Evolutionary conservation across 2,329 filamentous ascomycete species (phyloP).

Genomic region (Neofusicoccum ribis): DNA sequence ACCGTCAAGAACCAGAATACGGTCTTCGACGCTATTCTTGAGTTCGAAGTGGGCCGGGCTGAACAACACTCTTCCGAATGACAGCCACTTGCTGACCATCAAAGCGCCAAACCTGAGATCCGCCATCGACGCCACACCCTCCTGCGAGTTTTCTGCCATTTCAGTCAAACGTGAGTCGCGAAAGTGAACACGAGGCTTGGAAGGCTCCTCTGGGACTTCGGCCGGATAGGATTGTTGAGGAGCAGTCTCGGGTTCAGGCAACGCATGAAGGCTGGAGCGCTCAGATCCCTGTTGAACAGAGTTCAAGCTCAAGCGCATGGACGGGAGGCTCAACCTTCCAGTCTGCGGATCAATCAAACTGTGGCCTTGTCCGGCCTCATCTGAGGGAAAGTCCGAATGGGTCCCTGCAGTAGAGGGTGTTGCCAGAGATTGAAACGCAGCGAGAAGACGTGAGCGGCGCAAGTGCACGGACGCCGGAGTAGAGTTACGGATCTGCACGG

Average conservation of each 20-base stretch:
- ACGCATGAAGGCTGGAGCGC: constrained; percentile 37
- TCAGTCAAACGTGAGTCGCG: constrained; percentile 61
- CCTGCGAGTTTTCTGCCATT: constrained; percentile 38
- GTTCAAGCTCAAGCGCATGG: constrained; percentile 14
- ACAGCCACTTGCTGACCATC: constrained; percentile 85
- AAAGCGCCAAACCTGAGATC: constrained; percentile 78
- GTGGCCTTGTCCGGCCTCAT: neutral
- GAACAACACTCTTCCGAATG: constrained; percentile 80
- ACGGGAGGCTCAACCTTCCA: constrained; percentile 18
- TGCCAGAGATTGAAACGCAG: constrained; percentile 43
- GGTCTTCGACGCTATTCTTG: constrained; percentile 56
- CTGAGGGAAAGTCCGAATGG: neutral
- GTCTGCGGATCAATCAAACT: constrained; percentile 7
- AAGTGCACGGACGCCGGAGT: constrained; percentile 37
- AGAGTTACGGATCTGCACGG: constrained; percentile 14
- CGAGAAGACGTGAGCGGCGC: constrained; percentile 53
- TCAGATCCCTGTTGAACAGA: constrained; percentile 25
- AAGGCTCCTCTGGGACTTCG: neutral
- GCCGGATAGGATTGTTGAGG: neutral
- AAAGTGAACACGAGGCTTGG: constrained; percentile 24
- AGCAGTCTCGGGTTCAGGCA: constrained; percentile 14
- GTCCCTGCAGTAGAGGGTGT: constrained; percentile 31
- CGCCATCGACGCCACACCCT: constrained; percentile 57
- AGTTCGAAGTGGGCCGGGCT: constrained; percentile 76
- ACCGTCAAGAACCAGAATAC: constrained; percentile 78